Evolutionary conservation across 2,329 filamentous ascomycete species (phyloP).

Genomic region (Neopestalotiopsis sp.): DNA sequence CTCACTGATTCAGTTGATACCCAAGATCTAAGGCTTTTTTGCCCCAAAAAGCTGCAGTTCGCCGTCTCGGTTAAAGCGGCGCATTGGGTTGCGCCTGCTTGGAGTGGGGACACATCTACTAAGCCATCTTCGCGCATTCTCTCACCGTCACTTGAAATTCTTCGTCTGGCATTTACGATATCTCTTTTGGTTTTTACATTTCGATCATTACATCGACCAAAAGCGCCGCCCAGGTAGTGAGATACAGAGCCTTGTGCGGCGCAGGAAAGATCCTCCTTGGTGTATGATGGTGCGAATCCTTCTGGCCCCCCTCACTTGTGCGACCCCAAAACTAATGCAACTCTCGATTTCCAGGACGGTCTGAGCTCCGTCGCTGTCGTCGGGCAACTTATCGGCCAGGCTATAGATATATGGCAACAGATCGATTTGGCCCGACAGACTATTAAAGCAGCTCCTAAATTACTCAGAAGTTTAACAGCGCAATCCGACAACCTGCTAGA

Average conservation of each 20-base stretch:
- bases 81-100: not conserved
- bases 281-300: not conserved
- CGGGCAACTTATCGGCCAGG: slow-evolving; percentile 9
- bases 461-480: not conserved
- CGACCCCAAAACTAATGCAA: not conserved
- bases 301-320: not conserved
- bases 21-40: slow-evolving; percentile 1
- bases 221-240: not conserved
- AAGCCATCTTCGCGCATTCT: not conserved
- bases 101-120: slow-evolving; percentile 1
- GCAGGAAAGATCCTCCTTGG: not conserved
- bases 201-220: not conserved
- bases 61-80: too few relatives aligned
- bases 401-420: slow-evolving; percentile 17
- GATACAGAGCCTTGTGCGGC: not conserved
- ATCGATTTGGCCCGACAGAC: slow-evolving; percentile 15
- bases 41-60: not conserved
- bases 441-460: slow-evolving; percentile 8
- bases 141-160: not conserved
- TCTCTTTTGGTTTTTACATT: not conserved
- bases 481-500: slow-evolving; percentile 6
- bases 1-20: slow-evolving; percentile 6
- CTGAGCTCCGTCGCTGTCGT: slow-evolving; percentile 13
- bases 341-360: slow-evolving; percentile 7
- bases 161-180: not conserved